A percentile compares a stretch with the other conserved stretches of the same genome.
These are phyloP conservation scores for Daldinia childiae DNA, from an alignment of 495 filamentous ascomycete genomes.

Conservation along the genomic window DNA sequence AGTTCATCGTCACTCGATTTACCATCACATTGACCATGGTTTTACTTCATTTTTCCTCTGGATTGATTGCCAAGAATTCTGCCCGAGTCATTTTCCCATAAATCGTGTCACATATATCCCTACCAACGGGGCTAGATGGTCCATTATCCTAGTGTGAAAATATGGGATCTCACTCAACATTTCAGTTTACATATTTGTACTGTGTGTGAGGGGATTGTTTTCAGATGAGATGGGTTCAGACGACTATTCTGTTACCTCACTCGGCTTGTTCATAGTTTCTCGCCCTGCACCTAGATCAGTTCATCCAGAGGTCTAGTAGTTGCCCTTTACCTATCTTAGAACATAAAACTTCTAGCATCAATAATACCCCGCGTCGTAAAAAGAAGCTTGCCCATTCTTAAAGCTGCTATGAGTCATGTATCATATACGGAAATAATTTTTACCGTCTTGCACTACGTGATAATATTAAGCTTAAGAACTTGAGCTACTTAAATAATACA, in stretches of 20 bases:
- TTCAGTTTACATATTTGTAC: background rate
- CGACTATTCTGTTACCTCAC: background rate
- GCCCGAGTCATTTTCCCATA: background rate
- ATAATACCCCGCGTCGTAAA: no score
- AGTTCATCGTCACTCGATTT: background rate
- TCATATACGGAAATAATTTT: no score
- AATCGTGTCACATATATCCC: background rate
- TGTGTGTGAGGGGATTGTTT: background rate
- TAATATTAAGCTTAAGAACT: no score
- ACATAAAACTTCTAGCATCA: no score
- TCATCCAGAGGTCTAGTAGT: no score
- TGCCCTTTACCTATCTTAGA: no score
- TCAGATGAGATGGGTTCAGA: background rate
- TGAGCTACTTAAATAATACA: no score
- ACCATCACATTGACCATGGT: background rate
- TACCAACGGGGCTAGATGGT: background rate
- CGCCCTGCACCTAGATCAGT: no score
- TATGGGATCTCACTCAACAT: background rate
- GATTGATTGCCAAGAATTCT: background rate
- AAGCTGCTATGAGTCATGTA: no score
- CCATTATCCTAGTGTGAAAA: background rate
- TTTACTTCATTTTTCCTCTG: background rate
- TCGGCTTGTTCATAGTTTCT: background rate
- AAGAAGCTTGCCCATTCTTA: no score
- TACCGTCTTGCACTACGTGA: no score